A percentile compares a stretch with the other conserved stretches of the same genome.
phyloP scores from a whole-genome alignment of 148 eudicot species.

The Agrostemma githago region DNA sequence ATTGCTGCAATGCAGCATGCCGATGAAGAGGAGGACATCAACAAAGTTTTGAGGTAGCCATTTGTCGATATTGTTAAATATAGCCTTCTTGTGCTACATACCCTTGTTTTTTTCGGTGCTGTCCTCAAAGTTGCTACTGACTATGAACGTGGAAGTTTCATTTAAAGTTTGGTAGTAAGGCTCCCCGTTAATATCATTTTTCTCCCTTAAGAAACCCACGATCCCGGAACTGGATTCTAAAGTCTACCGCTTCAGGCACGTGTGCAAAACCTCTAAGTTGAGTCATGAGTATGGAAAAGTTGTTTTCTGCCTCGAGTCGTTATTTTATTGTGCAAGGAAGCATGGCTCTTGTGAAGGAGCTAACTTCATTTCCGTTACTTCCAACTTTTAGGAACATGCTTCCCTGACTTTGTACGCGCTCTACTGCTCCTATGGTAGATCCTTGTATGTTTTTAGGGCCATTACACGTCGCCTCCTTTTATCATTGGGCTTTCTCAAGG shows the following conservation, averaged over 20 bases:
- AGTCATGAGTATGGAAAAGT: not conserved
- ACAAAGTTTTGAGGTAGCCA: slow-evolving; percentile 82
- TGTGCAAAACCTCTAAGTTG: not conserved
- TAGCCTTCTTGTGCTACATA: not conserved
- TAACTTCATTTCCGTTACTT: not conserved
- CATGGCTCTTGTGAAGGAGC: not conserved
- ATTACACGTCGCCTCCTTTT: not conserved
- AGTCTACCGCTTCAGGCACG: not conserved
- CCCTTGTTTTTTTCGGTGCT: not conserved
- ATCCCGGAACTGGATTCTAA: not conserved
- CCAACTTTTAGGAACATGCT: not conserved
- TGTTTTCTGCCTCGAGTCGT: too few species aligned
- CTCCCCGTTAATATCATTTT: not conserved
- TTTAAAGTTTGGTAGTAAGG: not conserved
- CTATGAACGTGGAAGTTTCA: not conserved
- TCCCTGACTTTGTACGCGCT: not conserved
- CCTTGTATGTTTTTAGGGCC: not conserved
- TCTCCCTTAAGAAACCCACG: not conserved
- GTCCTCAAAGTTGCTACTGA: not conserved
- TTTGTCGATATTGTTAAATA: not conserved
- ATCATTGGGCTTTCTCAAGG: not conserved
- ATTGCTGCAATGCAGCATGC: slow-evolving; percentile 96
- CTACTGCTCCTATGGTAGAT: not conserved
- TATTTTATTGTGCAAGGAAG: not conserved
- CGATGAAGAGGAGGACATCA: slow-evolving; percentile 96